Evolutionary conservation across 2,329 filamentous ascomycete genomes (phyloP).

Genomic region (Blumeriella jaapii): DNA sequence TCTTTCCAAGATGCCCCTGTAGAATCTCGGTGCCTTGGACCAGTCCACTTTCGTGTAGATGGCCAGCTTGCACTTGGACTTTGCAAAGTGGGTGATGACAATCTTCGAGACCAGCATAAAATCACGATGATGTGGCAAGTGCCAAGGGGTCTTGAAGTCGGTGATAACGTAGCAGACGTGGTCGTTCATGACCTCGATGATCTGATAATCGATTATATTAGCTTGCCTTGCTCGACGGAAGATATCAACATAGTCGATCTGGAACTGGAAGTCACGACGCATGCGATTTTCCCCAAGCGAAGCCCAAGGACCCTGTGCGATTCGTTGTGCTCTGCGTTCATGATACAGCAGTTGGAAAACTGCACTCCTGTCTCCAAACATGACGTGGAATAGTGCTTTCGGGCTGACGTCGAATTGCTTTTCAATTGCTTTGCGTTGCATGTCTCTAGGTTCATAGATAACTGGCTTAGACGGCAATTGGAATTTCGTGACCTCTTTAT

Average conservation of each 20-base stretch:
- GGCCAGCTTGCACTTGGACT: constrained; percentile 83
- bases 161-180: constrained; percentile 58
- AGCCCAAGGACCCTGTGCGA: constrained; percentile 79
- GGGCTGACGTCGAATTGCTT: constrained; percentile 82
- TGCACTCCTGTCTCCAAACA: constrained; percentile 93
- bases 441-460: constrained; percentile 71
- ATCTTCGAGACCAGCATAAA: constrained; percentile 83
- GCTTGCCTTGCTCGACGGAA: constrained; percentile 49
- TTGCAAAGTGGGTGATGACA: constrained; percentile 85
- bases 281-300: constrained; percentile 58
- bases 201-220: constrained; percentile 69
- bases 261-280: constrained; percentile 70
- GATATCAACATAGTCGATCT: constrained; percentile 55
- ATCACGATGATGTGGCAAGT: constrained; percentile 67
- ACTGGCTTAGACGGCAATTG: constrained; percentile 74
- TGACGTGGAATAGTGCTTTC: constrained; percentile 88
- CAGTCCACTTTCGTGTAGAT: constrained; percentile 84
- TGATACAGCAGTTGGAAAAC: constrained; percentile 87
- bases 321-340: constrained; percentile 65
- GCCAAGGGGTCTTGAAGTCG: constrained; percentile 47
- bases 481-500: constrained; percentile 44
- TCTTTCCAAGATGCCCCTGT: constrained; percentile 49
- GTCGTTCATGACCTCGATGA: constrained; percentile 72
- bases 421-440: constrained; percentile 64
- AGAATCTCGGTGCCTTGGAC: constrained; percentile 53